Evolutionary conservation across 441 rosid species (phyloP).

Genomic region (Flueggea neowawraea): DNA sequence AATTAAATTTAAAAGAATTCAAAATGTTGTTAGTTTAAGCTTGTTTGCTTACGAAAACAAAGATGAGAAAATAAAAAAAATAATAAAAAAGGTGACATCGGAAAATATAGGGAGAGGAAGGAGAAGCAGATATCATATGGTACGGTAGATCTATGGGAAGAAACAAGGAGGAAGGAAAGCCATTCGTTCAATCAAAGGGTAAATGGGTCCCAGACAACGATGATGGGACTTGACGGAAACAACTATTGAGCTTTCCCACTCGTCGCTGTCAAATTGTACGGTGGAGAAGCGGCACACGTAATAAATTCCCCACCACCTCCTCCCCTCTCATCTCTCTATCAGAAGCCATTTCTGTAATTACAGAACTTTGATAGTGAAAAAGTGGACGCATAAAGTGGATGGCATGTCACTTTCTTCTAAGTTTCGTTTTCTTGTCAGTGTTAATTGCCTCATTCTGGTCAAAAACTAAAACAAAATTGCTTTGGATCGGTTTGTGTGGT

Average conservation of each 20-base stretch:
- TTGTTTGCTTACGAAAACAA: no score
- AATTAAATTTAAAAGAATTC: no score
- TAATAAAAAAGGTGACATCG: no score
- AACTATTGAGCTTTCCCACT: slow-evolving; percentile 16
- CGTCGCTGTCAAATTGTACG: slow-evolving; percentile 38
- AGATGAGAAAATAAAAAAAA: no score
- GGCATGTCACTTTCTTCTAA: neutral
- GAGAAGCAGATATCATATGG: slow-evolving; percentile 13
- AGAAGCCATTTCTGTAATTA: slow-evolving; percentile 8
- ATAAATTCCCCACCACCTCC: slow-evolving; percentile 12
- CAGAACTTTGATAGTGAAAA: neutral
- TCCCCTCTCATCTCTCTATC: no score
- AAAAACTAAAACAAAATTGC: no score
- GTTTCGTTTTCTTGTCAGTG: no score
- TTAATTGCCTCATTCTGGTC: no score
- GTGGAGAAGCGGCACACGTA: slow-evolving; percentile 34
- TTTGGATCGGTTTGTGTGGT: no score
- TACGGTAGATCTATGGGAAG: slow-evolving; percentile 10
- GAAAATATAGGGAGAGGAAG: no score
- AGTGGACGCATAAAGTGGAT: neutral
- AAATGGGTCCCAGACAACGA: slow-evolving; percentile 3
- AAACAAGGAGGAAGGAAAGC: slow-evolving; percentile 23
- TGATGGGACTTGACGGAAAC: slow-evolving; percentile 25
- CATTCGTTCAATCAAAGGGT: slow-evolving; percentile 11
- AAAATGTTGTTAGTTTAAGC: no score